Evolutionary conservation across 352 stramenopile species (phyloP), one percentile per base, ranked within the genome.

Genomic region (Phytophthora pseudosyringae): DNA sequence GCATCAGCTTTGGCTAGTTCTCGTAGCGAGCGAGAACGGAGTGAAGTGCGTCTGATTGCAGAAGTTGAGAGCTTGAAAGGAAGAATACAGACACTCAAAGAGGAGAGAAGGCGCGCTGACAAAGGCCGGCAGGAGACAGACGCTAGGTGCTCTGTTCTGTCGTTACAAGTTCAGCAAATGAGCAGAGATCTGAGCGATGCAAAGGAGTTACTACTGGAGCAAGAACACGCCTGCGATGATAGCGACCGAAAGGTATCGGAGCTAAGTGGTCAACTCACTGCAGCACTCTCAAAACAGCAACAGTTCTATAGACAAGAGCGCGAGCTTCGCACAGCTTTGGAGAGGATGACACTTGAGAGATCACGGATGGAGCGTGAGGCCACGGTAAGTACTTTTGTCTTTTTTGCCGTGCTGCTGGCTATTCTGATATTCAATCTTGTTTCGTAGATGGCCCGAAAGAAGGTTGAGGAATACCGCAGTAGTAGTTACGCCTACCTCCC

Each of bases 201-300:
- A 8, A 83, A 87, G 41, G 80, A 91, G 29, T 44, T 83, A 5
- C 15, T 90, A 3, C 59, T 75, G 4, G 82, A 93, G 50, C 75
- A 83, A 18, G 82, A 93, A 41, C 81, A 87, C 10, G 69, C 70
- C 0, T 88, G 79, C 40, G 84, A 93, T 13, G 80, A 93, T 38
- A 81, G 75, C 18, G 84, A 93, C 38, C 63, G 82, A n/a, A 90
- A 89, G 33, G 68, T 89, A 0, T 75, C 77, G 1, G 84, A 93
- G 50, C 63, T 91, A 16, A 91, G 80, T 58, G 54, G 77, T 1
- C 84, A 93, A 50, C 66, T 93, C 4, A 87, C 80, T 12, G 66
- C 83, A n/a, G 75, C 82, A 7, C 53, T 93, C 8, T 88, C 84
- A 11, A 91, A 88, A 40, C 84, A 93, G 36, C 82, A 93, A 29